Conservation (phyloP, 352 stramenopile species). For the Pilasporangium apinafurcum region DNA sequence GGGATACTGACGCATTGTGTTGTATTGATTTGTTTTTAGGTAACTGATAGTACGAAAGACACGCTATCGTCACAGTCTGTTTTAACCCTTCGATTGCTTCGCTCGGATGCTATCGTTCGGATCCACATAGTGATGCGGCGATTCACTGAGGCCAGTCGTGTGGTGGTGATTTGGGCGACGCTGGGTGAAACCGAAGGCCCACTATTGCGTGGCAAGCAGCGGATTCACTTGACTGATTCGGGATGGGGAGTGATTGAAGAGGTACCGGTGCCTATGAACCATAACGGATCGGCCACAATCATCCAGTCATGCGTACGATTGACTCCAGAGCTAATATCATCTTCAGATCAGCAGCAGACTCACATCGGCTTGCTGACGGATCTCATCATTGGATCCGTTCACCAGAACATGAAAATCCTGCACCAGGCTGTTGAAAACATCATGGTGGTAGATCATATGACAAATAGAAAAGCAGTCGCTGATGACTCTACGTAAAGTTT, state of each 20-base stretch:
- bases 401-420: slow-evolving; percentile 13
- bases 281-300: no score
- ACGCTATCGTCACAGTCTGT: neutral
- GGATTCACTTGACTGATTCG: neutral
- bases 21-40: no score
- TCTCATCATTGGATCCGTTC: slow-evolving; percentile 9
- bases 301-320: neutral
- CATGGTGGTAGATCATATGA: neutral
- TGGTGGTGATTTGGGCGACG: neutral
- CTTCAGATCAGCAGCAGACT: neutral
- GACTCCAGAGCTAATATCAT: neutral
- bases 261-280: neutral
- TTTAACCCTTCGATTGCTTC: neutral
- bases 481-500: no score
- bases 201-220: neutral
- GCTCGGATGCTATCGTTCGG: neutral
- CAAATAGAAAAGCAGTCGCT: no score
- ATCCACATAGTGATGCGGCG: neutral
- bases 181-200: neutral
- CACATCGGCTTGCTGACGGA: slow-evolving; percentile 11
- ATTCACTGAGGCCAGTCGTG: neutral
- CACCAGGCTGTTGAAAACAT: slow-evolving; percentile 13
- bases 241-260: neutral
- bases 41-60: neutral
- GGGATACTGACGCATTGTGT: no score